Base-by-base conservation (phyloP, 805 yeast species). In the Diddensiella santjacobensis region DNA sequence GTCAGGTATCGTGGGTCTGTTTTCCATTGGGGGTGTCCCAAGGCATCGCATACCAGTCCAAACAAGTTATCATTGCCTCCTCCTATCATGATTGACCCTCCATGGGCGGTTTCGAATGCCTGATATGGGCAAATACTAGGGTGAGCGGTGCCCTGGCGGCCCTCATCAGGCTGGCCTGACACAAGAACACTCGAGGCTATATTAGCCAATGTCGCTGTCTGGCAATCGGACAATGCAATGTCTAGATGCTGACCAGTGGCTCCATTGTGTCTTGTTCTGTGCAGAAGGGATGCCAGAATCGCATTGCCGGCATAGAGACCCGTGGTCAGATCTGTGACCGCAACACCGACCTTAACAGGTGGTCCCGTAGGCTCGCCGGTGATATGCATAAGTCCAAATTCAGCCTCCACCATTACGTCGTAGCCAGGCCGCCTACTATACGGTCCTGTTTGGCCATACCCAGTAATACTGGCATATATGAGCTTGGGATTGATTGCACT, bases 341-440 rank as follows among this genome's bases (percentile, higher is more conserved):
- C 74, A 4, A 70, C 74, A 3, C 74, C 74, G 4, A 68, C 73
- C 51, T 70, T 70, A 20, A 68, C 70, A 1, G 73, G 72, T 10
- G 66, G 69, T 22, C 73, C 68, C 29, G 66, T 63, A 4, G 66
- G 65, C 42, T 66, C 63, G 15, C 74, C 74, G 0, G 73, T 70
- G 52, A 70, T 70, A 51, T 69, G 73, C 74, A 70, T 70, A 40
- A 70, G 60, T 2, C 74, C 74, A 54, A 69, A 66, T 52, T 70
- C 74, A 4, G 74, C 74, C 52, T 70, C 74, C 3, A 70, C 73
- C 74, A 70, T 70, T 40, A 70, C 72, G 44, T 69, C 73, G 56
- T 70, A 70, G 17, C 74, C 74, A 2, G 74, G 71, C 11, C 74
- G 60, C 24, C 57, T 48, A 4, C 60, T 50, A 53, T 59, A 67